Base-by-base conservation (phyloP, 129 eudicot genomes). In the Ambrosia trifida region DNA sequence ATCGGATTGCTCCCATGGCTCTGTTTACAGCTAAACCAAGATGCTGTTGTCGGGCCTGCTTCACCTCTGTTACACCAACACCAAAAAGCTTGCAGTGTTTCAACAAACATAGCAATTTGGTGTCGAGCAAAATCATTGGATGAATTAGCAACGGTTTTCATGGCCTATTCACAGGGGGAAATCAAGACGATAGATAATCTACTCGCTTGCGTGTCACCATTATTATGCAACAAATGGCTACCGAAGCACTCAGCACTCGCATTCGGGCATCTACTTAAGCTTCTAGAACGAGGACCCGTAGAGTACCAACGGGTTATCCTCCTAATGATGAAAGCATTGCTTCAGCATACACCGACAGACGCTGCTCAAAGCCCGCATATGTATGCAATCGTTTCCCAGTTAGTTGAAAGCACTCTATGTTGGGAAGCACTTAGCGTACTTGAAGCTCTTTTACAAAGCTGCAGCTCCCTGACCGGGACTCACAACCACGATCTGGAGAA, bases 341-440 rank as follows among this genome's bases (percentile, higher is more conserved):
- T 92, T 11, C 98, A 92, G 76, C 98, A 89, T 38, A 89, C 96
- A 50, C 89, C 98, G 35, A 89, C 87, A 76, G 98, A 92, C 69
- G 89, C 98, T 40, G 91, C 98, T 53, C 98, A 92, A 63, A 92
- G 96, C 72, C 98, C 98, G 1, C 98, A 92, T 57, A 89, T 92
- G 96, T 89, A 92, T 52, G 95, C 98, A 43, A 83, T 92, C 33
- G 98, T 92, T 33, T 92, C 98, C 32, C 98, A 92, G 69, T 81
- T 92, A 6, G 98, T 92, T 7, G 98, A 92, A 77, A 92, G 98
- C 85, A 89, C 98, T 54, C 73, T 92, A 59, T 87, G 98, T 65
- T 89, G 96, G 94, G 98, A 92, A 68, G 98, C 98, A 10, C 95
- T 92, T 30, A 89, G 96, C 72, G 98, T 92, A 2, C 87, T 92